Percentiles rank a stretch among this genome's conserved stretches.
phyloP scores from a whole-genome alignment of 179 eudicot species.

The Actinidia chinensis region DNA sequence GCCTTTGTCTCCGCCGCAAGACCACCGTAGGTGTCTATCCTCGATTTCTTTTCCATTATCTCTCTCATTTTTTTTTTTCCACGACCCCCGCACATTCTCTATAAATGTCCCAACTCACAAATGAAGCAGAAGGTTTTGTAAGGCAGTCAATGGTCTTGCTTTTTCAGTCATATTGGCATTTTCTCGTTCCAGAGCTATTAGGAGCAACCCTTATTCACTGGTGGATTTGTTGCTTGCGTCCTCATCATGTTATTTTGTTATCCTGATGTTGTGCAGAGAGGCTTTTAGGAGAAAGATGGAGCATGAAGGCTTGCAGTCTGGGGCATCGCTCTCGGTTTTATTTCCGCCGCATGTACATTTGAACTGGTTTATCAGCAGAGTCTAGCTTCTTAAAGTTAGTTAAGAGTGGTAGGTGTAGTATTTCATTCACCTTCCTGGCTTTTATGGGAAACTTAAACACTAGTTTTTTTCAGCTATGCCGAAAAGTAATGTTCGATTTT shows the following conservation, averaged over 20 bases:
- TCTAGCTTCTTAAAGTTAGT: constrained; percentile 67
- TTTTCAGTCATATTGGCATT: constrained; percentile 61
- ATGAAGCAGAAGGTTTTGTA: constrained; percentile 47
- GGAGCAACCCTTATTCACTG: constrained; percentile 43
- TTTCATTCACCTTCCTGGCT: not conserved
- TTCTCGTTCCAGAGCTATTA: constrained; percentile 47
- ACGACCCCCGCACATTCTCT: too few relatives aligned
- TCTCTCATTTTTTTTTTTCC: too few relatives aligned
- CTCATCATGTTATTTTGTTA: constrained; percentile 65
- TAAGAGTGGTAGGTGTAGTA: constrained; percentile 54
- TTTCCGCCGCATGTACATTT: constrained; percentile 41
- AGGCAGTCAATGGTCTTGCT: constrained; percentile 53
- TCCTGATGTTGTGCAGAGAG: constrained; percentile 60
- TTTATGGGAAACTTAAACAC: not conserved
- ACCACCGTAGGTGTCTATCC: too few relatives aligned
- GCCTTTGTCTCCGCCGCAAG: too few relatives aligned
- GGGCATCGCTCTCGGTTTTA: constrained; percentile 47
- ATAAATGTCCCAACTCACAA: constrained; percentile 45
- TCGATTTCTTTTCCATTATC: too few relatives aligned
- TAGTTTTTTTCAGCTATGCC: not conserved
- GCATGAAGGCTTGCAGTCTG: constrained; percentile 49
- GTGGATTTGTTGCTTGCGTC: constrained; percentile 62
- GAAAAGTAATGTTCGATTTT: too few relatives aligned
- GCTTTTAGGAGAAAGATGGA: constrained; percentile 49
- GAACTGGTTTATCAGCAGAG: constrained; percentile 41